Evolutionary conservation across 352 stramenopile genomes (phyloP).

Genomic region (Phytophthora palmivora): DNA sequence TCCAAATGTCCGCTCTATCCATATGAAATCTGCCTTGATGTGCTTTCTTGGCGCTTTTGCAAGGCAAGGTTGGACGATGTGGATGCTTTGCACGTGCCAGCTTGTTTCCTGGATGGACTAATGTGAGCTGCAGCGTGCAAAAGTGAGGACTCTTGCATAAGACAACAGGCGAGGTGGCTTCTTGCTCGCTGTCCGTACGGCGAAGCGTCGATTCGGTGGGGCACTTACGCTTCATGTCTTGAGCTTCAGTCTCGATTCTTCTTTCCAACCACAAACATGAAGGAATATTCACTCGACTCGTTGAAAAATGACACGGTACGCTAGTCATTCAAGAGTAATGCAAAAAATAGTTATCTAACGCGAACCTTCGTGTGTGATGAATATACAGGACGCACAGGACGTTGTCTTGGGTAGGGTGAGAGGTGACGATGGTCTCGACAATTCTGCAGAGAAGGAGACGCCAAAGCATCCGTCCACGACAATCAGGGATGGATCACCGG

Average conservation of each 20-base stretch:
- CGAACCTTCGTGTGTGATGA: background rate
- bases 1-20: constrained; percentile 21
- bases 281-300: constrained; percentile 35
- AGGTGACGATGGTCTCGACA: constrained; percentile 12
- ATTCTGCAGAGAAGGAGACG: background rate
- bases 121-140: constrained; percentile 30
- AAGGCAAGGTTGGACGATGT: constrained; percentile 27
- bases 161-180: constrained; percentile 23
- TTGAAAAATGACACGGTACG: constrained; percentile 37
- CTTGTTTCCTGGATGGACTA: constrained; percentile 33
- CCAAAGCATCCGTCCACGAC: background rate
- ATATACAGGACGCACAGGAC: constrained; percentile 4
- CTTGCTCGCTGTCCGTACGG: constrained; percentile 15
- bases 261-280: constrained; percentile 28
- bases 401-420: constrained; percentile 23
- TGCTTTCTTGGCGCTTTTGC: constrained; percentile 28
- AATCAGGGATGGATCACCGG: background rate
- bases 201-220: constrained; percentile 28
- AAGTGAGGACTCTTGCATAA: constrained; percentile 19
- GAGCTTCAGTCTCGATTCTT: constrained; percentile 35
- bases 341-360: constrained; percentile 13
- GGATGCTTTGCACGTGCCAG: constrained; percentile 25
- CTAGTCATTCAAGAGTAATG: too few relatives aligned
- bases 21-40: constrained; percentile 26
- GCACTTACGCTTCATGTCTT: constrained; percentile 11